Base-by-base conservation (phyloP, 768 basidiomycete genomes). In the Russula dissimulans region DNA sequence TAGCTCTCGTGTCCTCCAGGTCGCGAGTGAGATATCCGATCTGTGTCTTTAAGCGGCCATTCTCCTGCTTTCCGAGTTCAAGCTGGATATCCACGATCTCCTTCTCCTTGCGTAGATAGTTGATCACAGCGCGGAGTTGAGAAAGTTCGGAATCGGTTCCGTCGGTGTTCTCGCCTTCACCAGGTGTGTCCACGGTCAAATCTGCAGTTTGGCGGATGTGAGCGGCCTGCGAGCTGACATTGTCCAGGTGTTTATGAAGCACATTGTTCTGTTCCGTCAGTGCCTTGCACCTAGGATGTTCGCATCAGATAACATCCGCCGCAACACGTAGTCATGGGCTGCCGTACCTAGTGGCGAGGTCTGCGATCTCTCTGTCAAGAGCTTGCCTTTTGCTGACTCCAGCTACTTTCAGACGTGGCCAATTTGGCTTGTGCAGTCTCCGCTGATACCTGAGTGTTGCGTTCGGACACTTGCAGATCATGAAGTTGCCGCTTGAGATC, bases 41-140 rank as follows among this genome's bases (percentile, higher is more conserved):
- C 68, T 93, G 87, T n/a, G 80, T 73, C 70, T 87, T 89, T 54
- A 91, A 71, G 5, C 91, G 81, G 9, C 81, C 73, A 65, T 80
- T 89, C 74, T 94, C 91, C 66, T 84, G 82, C 68, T 81, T 87
- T 76, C 85, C 80, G 50, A 94, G 81, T 67, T 93, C 89, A 26
- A 91, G 78, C 64, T 93, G 90, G 34, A 93, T 79, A 65, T 95
- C 91, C 47, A 90, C 86, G 54, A 95, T 91, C 69, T 94, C 91
- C 73, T 95, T 93, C 77, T 94, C 92, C 68, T 87, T 91, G 44
- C 92, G 81, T 38, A 95, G 75, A 71, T 89, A 94, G 3, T 84
- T 79, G 45, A 93, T 84, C 31, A 92, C 86, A 15, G 86, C 81
- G 32, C 87, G 86, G 22, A 92, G 73, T 64, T 91, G 89, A 0